Conservation (phyloP, 805 yeast genomes). For the Myxozyma vanderwaltii region DNA sequence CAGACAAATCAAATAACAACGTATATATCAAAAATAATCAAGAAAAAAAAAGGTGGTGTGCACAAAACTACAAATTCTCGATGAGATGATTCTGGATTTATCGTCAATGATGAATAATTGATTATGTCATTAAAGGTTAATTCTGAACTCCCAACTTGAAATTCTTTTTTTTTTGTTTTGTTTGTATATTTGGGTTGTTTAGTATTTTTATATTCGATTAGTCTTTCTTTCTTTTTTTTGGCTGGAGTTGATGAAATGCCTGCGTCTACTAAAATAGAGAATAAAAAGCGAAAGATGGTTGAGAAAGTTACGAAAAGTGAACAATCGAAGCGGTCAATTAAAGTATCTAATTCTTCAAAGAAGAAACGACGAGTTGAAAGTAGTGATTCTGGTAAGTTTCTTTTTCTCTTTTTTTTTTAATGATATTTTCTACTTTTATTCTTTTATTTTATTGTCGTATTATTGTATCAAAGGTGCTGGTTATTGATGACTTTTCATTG, state of each 20-base stretch:
- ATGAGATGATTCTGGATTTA: no score
- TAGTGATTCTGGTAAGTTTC: no score
- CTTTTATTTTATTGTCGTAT: neutral
- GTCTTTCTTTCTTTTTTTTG: no score
- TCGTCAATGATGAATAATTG: neutral
- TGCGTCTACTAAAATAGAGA: neutral
- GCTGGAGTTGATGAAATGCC: neutral
- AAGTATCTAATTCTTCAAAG: neutral
- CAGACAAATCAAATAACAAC: no score
- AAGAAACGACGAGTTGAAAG: constrained; percentile 17
- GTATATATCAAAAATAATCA: no score
- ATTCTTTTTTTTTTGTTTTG: neutral
- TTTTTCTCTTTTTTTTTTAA: no score
- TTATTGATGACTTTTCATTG: neutral
- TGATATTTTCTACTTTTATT: neutral
- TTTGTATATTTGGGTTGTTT: neutral
- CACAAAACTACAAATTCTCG: no score
- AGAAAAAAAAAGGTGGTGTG: neutral
- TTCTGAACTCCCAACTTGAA: neutral
- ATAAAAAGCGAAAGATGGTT: constrained; percentile 10
- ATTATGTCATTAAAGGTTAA: neutral
- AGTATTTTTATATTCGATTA: neutral
- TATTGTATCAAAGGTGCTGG: neutral
- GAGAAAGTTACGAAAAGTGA: constrained; percentile 2
- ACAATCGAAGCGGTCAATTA: neutral